phyloP scores from a whole-genome alignment of 2,329 filamentous ascomycete genomes.

The Setomelanomma holmii region DNA sequence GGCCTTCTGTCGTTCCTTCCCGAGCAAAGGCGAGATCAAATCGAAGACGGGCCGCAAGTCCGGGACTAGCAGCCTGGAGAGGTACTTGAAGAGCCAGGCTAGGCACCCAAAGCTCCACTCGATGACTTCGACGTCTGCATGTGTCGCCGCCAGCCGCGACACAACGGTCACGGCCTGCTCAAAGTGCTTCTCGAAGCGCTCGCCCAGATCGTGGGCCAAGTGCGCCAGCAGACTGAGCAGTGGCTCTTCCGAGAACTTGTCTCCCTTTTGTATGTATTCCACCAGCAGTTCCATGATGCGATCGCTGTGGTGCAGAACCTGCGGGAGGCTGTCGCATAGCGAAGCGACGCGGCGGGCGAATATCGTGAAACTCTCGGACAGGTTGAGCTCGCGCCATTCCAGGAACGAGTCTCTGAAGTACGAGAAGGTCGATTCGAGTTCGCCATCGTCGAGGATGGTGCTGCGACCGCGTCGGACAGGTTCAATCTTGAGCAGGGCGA shows the following conservation, averaged over 20 bases:
- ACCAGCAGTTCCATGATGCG: constrained; percentile 81
- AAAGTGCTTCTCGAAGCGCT: constrained; percentile 88
- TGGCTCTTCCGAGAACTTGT: constrained; percentile 83
- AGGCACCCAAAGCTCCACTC: constrained; percentile 97
- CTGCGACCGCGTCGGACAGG: constrained; percentile 88
- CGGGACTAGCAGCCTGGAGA: constrained; percentile 84
- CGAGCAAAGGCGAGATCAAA: constrained; percentile 82
- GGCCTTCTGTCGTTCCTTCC: constrained; percentile 79
- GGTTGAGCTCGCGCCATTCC: constrained; percentile 90
- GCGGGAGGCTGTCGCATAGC: constrained; percentile 86
- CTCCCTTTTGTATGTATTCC: constrained; percentile 77
- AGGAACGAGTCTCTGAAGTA: constrained; percentile 84
- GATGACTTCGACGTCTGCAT: constrained; percentile 84
- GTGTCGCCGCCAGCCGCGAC: constrained; percentile 76
- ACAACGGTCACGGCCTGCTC: constrained; percentile 76
- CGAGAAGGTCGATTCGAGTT: constrained; percentile 78
- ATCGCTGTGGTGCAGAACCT: constrained; percentile 89
- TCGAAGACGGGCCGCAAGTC: constrained; percentile 85
- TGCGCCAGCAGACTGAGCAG: constrained; percentile 87
- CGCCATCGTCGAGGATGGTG: constrained; percentile 81
- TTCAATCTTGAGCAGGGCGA: constrained; percentile 91
- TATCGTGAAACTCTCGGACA: constrained; percentile 78
- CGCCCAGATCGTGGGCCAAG: constrained; percentile 91
- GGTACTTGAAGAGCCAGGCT: constrained; percentile 96
- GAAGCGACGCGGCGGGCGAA: constrained; percentile 79